phyloP scores from a whole-genome alignment of 2,329 filamentous ascomycete genomes.

The Colletotrichum sp. region DNA sequence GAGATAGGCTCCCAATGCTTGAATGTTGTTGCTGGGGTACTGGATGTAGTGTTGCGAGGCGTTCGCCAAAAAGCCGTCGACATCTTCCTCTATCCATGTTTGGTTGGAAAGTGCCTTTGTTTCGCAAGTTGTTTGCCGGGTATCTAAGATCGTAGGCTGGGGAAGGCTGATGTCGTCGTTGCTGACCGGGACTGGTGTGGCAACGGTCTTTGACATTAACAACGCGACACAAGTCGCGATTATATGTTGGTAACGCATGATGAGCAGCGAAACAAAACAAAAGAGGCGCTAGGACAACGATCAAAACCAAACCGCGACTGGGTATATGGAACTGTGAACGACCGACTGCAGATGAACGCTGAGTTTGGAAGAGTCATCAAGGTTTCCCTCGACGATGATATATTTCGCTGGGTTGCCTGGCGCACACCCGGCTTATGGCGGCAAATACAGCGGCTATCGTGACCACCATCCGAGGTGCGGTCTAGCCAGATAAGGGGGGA shows the following conservation, averaged over 20 bases:
- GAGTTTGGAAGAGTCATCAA: not conserved
- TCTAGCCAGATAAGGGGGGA: not conserved
- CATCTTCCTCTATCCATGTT: not conserved
- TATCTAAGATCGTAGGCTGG: not conserved
- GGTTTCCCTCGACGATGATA: not conserved
- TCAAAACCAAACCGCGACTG: not conserved
- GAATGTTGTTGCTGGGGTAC: constrained; percentile 6
- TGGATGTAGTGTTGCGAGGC: not conserved
- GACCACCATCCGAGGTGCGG: not conserved
- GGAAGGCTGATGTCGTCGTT: not conserved
- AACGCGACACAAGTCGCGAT: not conserved
- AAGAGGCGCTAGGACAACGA: not conserved
- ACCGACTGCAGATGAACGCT: not conserved
- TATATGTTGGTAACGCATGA: not conserved
- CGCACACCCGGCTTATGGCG: not conserved
- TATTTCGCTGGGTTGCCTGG: not conserved
- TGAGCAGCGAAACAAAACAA: not conserved
- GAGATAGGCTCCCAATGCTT: constrained; percentile 10
- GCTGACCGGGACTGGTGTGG: not conserved
- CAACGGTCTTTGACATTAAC: not conserved
- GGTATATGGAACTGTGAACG: not conserved
- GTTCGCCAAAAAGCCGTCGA: not conserved
- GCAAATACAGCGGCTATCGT: not conserved
- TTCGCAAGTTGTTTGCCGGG: not conserved
- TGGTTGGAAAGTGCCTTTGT: not conserved